Percentiles rank a stretch among this genome's conserved stretches.
These are phyloP conservation scores for Coemansia sp. DNA, from an alignment of 192 early-diverging fungal species.

Conservation along the genomic window DNA sequence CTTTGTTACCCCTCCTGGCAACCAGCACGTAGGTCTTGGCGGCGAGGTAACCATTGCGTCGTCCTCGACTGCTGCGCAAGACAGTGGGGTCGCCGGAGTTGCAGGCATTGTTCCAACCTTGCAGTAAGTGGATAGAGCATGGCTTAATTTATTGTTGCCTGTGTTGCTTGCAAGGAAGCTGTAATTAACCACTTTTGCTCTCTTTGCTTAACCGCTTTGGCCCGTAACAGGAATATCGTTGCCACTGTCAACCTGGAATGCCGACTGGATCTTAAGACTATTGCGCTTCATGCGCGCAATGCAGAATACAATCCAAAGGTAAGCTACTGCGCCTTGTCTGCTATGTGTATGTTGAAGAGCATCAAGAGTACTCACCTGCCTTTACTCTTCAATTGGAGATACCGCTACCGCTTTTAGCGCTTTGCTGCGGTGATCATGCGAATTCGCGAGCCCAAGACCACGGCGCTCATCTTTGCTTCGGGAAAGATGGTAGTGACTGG, in stretches of 20 bases:
- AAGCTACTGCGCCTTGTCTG: slow-evolving; percentile 12
- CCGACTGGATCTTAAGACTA: slow-evolving; percentile 95
- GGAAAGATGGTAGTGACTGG: slow-evolving; percentile 99
- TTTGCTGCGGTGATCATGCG: slow-evolving; percentile 99
- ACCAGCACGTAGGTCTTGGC: slow-evolving; percentile 13
- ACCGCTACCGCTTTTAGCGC: slow-evolving; percentile 62
- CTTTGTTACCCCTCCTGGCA: slow-evolving; percentile 38
- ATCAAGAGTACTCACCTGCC: background rate
- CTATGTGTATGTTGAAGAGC: background rate
- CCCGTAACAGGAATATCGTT: slow-evolving; percentile 82
- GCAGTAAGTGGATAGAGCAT: slow-evolving; percentile 21
- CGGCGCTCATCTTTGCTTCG: slow-evolving; percentile 97
- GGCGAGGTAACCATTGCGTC: slow-evolving; percentile 9
- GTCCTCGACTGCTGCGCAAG: slow-evolving; percentile 2
- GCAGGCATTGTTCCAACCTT: slow-evolving; percentile 52
- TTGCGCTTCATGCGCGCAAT: slow-evolving; percentile 98
- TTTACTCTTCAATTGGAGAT: background rate
- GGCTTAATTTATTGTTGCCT: background rate
- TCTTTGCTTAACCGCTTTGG: background rate
- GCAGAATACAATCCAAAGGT: slow-evolving; percentile 99
- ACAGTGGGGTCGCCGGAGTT: slow-evolving; percentile 22
- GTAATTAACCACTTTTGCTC: background rate
- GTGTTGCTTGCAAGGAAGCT: background rate
- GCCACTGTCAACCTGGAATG: slow-evolving; percentile 98
- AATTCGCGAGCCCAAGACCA: slow-evolving; percentile 99